These are phyloP conservation scores for Erigeron philadelphicus DNA, from an alignment of 140 eudicot genomes.

Conservation along the genomic window DNA sequence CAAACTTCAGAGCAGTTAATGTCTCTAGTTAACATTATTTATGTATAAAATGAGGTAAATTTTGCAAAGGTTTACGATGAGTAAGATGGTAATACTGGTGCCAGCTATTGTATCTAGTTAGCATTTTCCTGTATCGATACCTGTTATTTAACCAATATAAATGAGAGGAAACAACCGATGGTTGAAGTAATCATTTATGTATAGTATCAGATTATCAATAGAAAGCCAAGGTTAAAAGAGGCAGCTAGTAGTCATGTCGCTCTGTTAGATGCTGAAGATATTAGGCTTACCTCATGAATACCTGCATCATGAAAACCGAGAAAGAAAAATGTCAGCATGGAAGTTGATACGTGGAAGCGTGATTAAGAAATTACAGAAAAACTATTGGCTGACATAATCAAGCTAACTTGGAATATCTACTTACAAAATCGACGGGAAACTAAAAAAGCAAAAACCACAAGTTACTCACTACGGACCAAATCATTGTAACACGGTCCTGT, in stretches of 20 bases:
- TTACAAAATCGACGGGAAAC: not conserved
- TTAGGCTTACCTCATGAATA: conserved; percentile 79
- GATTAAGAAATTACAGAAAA: not conserved
- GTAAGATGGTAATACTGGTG: not conserved
- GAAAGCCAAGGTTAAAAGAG: not conserved
- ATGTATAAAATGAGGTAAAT: not conserved
- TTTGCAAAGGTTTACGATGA: not conserved
- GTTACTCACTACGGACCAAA: no score
- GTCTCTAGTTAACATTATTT: not conserved
- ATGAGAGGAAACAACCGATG: not conserved
- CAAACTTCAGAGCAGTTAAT: not conserved
- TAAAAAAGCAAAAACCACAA: no score
- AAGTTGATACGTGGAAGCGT: not conserved
- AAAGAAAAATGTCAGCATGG: not conserved
- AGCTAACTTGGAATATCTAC: not conserved
- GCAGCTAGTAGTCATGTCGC: not conserved
- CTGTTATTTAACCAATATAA: not conserved
- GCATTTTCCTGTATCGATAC: not conserved
- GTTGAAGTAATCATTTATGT: not conserved
- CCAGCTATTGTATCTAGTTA: not conserved
- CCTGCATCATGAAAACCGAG: conserved; percentile 48
- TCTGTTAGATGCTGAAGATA: conserved; percentile 21
- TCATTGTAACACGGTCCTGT: no score
- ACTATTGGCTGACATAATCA: not conserved
- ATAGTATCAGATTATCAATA: not conserved